Base-by-base conservation (phyloP, 169 alveolate species). In the Babesia bigemina region DNA sequence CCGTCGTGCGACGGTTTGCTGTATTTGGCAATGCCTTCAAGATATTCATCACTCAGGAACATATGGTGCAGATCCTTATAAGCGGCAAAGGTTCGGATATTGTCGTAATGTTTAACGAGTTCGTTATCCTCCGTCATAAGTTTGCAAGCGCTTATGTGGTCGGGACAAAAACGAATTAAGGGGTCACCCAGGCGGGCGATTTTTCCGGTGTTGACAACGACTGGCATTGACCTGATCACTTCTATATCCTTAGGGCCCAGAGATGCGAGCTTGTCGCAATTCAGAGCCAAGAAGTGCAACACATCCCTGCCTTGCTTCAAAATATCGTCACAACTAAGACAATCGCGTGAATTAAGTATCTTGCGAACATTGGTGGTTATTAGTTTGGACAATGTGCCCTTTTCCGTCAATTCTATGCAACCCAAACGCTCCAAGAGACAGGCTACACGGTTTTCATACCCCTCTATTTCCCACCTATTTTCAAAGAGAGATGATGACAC, bases 381-480 rank as follows among this genome's bases (percentile, higher is more conserved):
- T 42, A 48, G 26, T 26, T 8, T 52, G 47, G 24, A 17, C 22
- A 47, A 49, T 3, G 26, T 39, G 29, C 45, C 45, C 19, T 13
- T 21, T 1, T 13, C 49, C 0, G 60, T 48, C 8, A 65, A 7
- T 26, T 65, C 62, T 0, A 29, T 17, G 58, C 62, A 45, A 17
- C 74, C 74, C 59, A 65, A 2, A 13, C 4, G 74, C 19, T 65
- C 59, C 45, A 65, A 21, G 4, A 65, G 4, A n/a, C 14, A 47
- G 10, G 74, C 59, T 21, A 65, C 49, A 12, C 74, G 59, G 44
- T 65, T 3, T 2, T n/a, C 62, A 47, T 65, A 65, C 19, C 74
- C 74, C 22, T 65, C 53, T 8, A 65, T 45, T 13, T 36, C 74
- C 45, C 55, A 49, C 26, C n/a, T 1, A 24, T 65, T 65, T 2